Evolutionary conservation across 768 basidiomycete genomes (phyloP).

Genomic region (Podaxis sp.): DNA sequence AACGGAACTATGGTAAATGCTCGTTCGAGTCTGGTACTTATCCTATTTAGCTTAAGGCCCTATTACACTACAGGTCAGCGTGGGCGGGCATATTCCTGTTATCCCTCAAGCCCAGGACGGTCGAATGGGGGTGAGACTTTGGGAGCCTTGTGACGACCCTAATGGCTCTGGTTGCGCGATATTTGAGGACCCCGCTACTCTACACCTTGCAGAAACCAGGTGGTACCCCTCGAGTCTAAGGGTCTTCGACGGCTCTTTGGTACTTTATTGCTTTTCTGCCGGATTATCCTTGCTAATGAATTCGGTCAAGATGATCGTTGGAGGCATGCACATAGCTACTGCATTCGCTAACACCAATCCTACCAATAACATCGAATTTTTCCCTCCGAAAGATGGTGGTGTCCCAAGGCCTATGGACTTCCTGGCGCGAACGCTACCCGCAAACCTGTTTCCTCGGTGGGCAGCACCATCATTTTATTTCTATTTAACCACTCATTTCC

Average conservation of each 20-base stretch:
- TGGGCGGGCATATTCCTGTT: constrained; percentile 30
- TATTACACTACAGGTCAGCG: constrained; percentile 23
- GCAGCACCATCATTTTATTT: constrained; percentile 5
- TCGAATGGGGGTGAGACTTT: constrained; percentile 35
- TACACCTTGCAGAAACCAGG: constrained; percentile 35
- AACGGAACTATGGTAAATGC: constrained; percentile 38
- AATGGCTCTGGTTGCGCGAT: constrained; percentile 31
- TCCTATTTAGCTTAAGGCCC: not conserved
- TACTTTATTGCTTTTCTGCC: constrained; percentile 21
- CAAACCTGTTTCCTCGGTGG: constrained; percentile 29
- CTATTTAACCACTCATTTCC: not conserved
- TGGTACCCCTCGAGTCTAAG: constrained; percentile 43
- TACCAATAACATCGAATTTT: constrained; percentile 43
- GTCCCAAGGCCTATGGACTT: constrained; percentile 27
- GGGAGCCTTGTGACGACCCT: constrained; percentile 36
- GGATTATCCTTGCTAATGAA: not conserved
- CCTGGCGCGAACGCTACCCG: constrained; percentile 28
- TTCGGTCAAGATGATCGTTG: constrained; percentile 26
- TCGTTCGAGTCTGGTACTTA: not conserved
- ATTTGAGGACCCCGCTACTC: constrained; percentile 32
- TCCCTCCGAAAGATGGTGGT: constrained; percentile 40
- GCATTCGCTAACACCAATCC: constrained; percentile 68
- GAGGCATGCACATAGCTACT: constrained; percentile 26
- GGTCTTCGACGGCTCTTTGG: constrained; percentile 33
- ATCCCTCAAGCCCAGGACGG: constrained; percentile 30